Base-by-base conservation (phyloP, 176 grass and related monocot genomes). In the Aechmea fasciata region DNA sequence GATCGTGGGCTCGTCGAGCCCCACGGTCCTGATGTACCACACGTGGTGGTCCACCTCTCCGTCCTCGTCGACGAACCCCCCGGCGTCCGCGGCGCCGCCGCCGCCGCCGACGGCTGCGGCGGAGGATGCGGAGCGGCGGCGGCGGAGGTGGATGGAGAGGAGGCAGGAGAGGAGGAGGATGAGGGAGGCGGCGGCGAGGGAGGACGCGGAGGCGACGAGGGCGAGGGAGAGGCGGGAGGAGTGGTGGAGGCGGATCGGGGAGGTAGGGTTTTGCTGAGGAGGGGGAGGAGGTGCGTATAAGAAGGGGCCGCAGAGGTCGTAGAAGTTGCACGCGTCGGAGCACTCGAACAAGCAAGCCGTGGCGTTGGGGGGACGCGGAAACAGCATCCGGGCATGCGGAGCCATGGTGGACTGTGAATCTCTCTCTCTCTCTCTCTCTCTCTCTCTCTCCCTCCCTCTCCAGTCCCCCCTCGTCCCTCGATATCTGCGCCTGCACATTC, bases 141-240 rank as follows among this genome's bases (percentile, higher is more conserved):
- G 25, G 49, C 9, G 74, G 0, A 52, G 71, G 0, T 3, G 57
- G 3, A 78, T 9, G 9, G 73, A 15, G 15, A 49, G 55, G 68
- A 52, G 63, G n/a, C 76, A 66, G 65, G 77, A 62, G 3, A 83
- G 49, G 22, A 78, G 48, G 71, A 94, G 4, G 1, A 86, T 63
- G 28, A 86, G 86, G 0, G 80, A 0, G 1, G 78, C 83, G 13
- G 53, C 65, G 47, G 89, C 83, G 55, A 61, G 17, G 0, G 84
- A 52, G 14, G 86, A 67, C 8, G 80, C 78, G 22, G 83, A 80
- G 1, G 86, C 54, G 41, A 79, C 75, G 52, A 93, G 63, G 52
- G 81, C 74, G 48, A 82, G 80, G 0, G 71, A 77, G 0, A 87
- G 90, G 0, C 77, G 2, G 68, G 23, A 9, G 77, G 3, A 59